Evolutionary conservation across 768 basidiomycete genomes (phyloP).

Genomic region (Psilocybe sp.): DNA sequence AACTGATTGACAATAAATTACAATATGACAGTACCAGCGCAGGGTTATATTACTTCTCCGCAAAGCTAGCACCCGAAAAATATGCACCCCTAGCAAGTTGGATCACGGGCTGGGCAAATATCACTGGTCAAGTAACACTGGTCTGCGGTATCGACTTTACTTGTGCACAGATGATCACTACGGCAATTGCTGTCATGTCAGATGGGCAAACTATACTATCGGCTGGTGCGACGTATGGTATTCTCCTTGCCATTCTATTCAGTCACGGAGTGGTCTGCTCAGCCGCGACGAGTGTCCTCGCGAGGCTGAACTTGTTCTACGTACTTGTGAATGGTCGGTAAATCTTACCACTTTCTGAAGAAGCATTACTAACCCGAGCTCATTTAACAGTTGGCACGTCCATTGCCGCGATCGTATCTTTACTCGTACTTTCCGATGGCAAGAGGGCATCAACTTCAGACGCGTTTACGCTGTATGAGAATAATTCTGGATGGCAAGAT

Average conservation of each 20-base stretch:
- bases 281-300: conserved; percentile 61
- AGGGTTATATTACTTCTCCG: conserved; percentile 77
- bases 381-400: conserved; percentile 53
- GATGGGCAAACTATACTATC: conserved; percentile 51
- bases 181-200: conserved; percentile 61
- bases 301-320: conserved; percentile 69
- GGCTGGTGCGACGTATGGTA: conserved; percentile 63
- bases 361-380: not conserved
- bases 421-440: conserved; percentile 55
- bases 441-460: conserved; percentile 63
- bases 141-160: conserved; percentile 78
- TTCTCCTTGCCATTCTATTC: conserved; percentile 61
- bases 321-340: conserved; percentile 58
- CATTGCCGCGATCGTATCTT: conserved; percentile 56
- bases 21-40: conserved; percentile 59
- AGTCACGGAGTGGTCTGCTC: conserved; percentile 72
- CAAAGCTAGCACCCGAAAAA: conserved; percentile 63
- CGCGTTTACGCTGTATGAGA: conserved; percentile 69
- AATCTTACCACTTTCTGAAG: not conserved
- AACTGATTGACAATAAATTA: not conserved
- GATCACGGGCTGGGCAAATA: conserved; percentile 60
- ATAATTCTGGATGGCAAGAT: conserved; percentile 66
- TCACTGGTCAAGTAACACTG: conserved; percentile 62
- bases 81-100: conserved; percentile 48
- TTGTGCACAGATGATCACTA: conserved; percentile 77